Base-by-base conservation (phyloP, 2,329 filamentous ascomycete species). In the Moelleriella libera region DNA sequence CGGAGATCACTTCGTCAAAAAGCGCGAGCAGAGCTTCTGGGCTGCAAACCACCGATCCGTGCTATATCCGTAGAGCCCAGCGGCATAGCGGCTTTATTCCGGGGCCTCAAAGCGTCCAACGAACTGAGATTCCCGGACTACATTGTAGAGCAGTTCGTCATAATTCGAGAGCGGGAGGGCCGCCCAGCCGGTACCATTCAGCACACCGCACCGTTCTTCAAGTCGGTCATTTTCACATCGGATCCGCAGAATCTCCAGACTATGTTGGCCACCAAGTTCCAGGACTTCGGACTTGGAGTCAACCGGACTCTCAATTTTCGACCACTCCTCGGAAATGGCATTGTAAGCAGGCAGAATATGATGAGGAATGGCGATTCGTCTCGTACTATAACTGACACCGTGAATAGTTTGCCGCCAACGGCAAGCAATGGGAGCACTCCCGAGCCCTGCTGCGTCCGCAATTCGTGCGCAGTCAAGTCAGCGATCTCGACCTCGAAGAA, bases 251-350 rank as follows among this genome's bases (percentile, higher is more conserved):
- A 58, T 37, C 55, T 62, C 44, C 57, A 61, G 49, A 52, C 58
- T 8, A 52, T 62, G 5, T 48, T 59, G 14, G 53, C 56, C 12
- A 46, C 50, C 10, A 53, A 57, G 21, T 59, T 58, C 45, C 56
- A 57, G 32, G 54, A 58, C 42, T 59, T 57, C 42, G 55, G 51
- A 11, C 47, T 61, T 30, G 57, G 59, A 6, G 32, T 49, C 6
- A 49, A 31, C 48, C 56, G 37, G 46, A 66, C 49, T 9, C 54
- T 54, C 1, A 58, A 58, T 45, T 55, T 60, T 41, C 46, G 49
- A 44, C 66, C 67, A 0, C 53, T 76, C 2, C 59, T 76, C 4
- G 73, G 72, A 10, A 57, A 63, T 6, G 60, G 69, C 30, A 64
- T 66, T 47, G 56, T 57, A 49, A 37, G 56, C 52, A 1, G 8